These are phyloP conservation scores for Diaporthe velutina DNA, from an alignment of 2,329 filamentous ascomycete species.

Conservation along the genomic window DNA sequence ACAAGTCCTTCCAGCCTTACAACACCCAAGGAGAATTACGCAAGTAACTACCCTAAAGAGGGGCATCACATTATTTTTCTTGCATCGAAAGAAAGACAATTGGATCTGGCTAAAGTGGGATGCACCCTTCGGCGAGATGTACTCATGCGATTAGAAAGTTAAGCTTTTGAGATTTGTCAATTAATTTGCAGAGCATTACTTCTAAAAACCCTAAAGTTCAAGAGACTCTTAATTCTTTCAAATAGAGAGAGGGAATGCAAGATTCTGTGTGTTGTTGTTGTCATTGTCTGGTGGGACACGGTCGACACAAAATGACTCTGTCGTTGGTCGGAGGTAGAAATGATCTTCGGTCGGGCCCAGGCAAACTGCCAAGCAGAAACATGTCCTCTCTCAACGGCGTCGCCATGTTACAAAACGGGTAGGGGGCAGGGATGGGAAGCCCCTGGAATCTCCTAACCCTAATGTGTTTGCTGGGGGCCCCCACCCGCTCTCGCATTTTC, in stretches of 20 bases:
- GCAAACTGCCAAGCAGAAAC: neutral
- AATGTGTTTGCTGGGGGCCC: neutral
- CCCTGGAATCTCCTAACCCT: conserved; percentile 24
- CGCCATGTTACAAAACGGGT: conserved; percentile 13
- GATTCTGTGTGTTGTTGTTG: neutral
- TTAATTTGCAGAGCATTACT: too few species aligned
- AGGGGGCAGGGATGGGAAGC: neutral
- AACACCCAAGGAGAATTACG: too few species aligned
- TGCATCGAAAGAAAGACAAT: neutral
- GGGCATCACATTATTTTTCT: neutral
- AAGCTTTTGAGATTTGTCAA: too few species aligned
- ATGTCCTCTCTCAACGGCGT: conserved; percentile 3
- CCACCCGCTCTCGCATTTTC: neutral
- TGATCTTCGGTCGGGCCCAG: neutral
- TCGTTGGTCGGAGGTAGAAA: neutral
- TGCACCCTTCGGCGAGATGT: neutral
- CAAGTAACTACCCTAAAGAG: neutral
- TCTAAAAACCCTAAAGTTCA: too few species aligned
- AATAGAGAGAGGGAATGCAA: neutral
- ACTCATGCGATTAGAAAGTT: neutral
- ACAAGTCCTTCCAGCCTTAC: neutral
- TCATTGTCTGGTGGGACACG: neutral
- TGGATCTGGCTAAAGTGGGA: neutral
- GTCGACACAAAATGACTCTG: neutral
- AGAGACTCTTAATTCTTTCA: neutral